These are phyloP conservation scores for Papilionanthe hybrid DNA, from an alignment of 116 monocot genomes.

Conservation along the genomic window DNA sequence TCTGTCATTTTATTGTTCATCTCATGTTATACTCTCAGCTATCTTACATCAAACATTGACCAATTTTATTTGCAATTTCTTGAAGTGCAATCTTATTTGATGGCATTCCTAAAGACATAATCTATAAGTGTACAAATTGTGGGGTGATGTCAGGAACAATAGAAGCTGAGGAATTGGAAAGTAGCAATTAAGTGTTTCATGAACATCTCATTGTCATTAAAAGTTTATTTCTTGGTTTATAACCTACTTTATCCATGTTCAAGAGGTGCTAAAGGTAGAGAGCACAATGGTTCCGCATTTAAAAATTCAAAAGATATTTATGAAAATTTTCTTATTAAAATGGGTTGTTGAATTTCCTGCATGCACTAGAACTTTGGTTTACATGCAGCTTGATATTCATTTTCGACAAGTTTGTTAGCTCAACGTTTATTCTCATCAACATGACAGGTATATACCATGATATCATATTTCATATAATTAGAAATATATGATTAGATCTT, in stretches of 20 bases:
- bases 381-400: background rate
- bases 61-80: background rate
- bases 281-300: background rate
- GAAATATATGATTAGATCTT: slow-evolving; percentile 1
- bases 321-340: too few species aligned
- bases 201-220: background rate
- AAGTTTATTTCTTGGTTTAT: too few species aligned
- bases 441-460: background rate
- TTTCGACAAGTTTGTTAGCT: background rate
- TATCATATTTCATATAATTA: background rate
- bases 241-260: too few species aligned
- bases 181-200: background rate
- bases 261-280: too few species aligned
- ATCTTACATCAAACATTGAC: background rate
- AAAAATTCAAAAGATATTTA: background rate
- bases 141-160: background rate
- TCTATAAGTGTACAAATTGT: background rate
- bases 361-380: background rate
- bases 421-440: background rate
- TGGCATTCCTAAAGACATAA: background rate
- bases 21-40: too few species aligned
- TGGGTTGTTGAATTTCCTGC: too few species aligned
- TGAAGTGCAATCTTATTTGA: background rate
- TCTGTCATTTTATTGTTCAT: too few species aligned
- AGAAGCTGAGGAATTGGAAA: background rate